Conservation (phyloP, 768 basidiomycete genomes). For the Mycena sanguinolenta region DNA sequence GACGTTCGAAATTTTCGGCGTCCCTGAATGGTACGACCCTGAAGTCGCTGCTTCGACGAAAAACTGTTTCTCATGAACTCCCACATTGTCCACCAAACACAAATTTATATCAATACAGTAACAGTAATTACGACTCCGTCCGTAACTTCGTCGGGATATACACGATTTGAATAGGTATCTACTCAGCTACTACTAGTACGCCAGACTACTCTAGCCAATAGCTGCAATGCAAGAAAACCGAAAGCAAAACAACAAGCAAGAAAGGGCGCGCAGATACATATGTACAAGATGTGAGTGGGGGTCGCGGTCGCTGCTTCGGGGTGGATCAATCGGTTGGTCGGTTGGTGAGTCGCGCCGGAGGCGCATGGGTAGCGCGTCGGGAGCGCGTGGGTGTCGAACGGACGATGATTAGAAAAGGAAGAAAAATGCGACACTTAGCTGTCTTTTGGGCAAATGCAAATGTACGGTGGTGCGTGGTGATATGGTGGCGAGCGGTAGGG, state of each 20-base stretch:
- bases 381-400: constrained; percentile 7
- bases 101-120: constrained; percentile 1
- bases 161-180: not conserved
- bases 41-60: too few relatives aligned
- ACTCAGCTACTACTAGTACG: not conserved
- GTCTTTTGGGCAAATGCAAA: not conserved
- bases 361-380: not conserved
- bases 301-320: not conserved
- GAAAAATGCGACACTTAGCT: constrained; percentile 17
- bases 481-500: too few relatives aligned
- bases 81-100: not conserved
- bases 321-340: not conserved
- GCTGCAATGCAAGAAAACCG: not conserved
- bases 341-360: too few relatives aligned
- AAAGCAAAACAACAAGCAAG: constrained; percentile 1
- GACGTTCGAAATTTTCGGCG: too few relatives aligned
- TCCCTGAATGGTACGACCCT: too few relatives aligned
- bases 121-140: not conserved
- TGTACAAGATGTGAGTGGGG: not conserved
- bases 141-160: not conserved
- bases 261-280: not conserved
- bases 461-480: not conserved
- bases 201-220: constrained; percentile 4
- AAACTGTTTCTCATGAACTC: too few relatives aligned
- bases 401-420: constrained; percentile 14